These are phyloP conservation scores for Rosellinia necatrix DNA, from an alignment of 2,329 filamentous ascomycete species.

Conservation along the genomic window DNA sequence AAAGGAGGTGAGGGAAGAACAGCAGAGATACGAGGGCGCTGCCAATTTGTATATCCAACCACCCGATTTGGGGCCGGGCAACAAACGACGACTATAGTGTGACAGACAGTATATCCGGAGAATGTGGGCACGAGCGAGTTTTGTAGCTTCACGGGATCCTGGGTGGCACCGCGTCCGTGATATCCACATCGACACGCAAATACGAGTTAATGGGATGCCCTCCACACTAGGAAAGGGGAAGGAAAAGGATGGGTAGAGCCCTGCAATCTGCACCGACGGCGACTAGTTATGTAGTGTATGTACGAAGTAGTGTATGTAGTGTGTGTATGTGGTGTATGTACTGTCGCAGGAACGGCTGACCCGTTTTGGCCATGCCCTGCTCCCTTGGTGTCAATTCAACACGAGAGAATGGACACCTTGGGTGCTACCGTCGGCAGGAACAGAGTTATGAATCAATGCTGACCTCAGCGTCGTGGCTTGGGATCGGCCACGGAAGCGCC, in stretches of 20 bases:
- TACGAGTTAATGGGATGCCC: conserved; percentile 40
- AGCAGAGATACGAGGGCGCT: not conserved
- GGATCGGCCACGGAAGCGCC: conserved; percentile 15
- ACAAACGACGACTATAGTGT: conserved; percentile 15
- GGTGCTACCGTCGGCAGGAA: too few species aligned
- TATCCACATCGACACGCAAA: conserved; percentile 34
- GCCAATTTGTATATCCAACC: conserved; percentile 19
- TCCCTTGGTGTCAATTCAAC: conserved; percentile 15
- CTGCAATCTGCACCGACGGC: too few species aligned
- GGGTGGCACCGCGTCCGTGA: conserved; percentile 28
- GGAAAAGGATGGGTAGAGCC: conserved; percentile 32
- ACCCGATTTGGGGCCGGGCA: conserved; percentile 13
- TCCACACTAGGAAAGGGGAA: conserved; percentile 36
- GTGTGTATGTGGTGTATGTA: too few species aligned
- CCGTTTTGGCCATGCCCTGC: not conserved
- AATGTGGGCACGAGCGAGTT: conserved; percentile 36
- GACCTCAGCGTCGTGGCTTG: conserved; percentile 5
- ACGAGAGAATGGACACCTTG: conserved; percentile 20
- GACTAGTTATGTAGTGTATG: too few species aligned
- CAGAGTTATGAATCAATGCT: conserved; percentile 12
- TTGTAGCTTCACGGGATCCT: conserved; percentile 37
- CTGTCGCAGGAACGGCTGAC: conserved; percentile 4
- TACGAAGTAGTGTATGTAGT: too few species aligned
- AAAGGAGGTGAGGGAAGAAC: conserved; percentile 7
- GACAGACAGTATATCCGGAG: conserved; percentile 23